A percentile compares a stretch with the other conserved stretches of the same genome.
Evolutionary conservation across 805 yeast genomes (phyloP).

Genomic region (Blastobotrys peoriensis): DNA sequence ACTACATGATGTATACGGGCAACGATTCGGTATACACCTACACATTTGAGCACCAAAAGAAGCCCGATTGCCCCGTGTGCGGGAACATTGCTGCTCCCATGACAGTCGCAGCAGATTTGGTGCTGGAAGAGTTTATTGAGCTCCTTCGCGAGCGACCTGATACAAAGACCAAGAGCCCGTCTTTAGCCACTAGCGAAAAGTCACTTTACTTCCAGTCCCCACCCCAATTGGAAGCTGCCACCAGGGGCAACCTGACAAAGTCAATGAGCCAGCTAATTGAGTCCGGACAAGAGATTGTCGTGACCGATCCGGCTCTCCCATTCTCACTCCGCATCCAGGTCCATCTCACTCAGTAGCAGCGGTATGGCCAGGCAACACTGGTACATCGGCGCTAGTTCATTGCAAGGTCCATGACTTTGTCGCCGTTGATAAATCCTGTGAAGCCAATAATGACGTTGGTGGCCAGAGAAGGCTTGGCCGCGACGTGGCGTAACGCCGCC

Average conservation of each 20-base stretch:
- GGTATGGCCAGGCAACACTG: not conserved
- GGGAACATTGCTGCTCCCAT: conserved; percentile 35
- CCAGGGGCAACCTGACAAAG: conserved; percentile 39
- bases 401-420: conserved; percentile 30
- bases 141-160: conserved; percentile 28
- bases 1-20: conserved; percentile 86
- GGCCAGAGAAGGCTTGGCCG: conserved; percentile 34
- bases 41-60: conserved; percentile 57
- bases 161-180: conserved; percentile 37
- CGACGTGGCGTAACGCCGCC: conserved; percentile 60
- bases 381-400: too few relatives aligned
- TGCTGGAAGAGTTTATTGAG: conserved; percentile 40
- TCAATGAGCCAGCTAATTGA: conserved; percentile 35
- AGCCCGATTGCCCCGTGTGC: conserved; percentile 71
- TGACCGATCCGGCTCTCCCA: conserved; percentile 50
- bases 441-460: conserved; percentile 41
- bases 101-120: conserved; percentile 20
- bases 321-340: conserved; percentile 32
- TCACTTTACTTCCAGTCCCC: conserved; percentile 46
- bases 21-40: conserved; percentile 71
- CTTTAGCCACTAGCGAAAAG: conserved; percentile 37
- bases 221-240: conserved; percentile 38
- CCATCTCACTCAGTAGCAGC: conserved; percentile 10
- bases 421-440: conserved; percentile 44
- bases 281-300: conserved; percentile 43